Evolutionary conservation across 805 yeast species (phyloP), one percentile per base, ranked within the genome.

Genomic region (Nakazawaea ambrosiae): DNA sequence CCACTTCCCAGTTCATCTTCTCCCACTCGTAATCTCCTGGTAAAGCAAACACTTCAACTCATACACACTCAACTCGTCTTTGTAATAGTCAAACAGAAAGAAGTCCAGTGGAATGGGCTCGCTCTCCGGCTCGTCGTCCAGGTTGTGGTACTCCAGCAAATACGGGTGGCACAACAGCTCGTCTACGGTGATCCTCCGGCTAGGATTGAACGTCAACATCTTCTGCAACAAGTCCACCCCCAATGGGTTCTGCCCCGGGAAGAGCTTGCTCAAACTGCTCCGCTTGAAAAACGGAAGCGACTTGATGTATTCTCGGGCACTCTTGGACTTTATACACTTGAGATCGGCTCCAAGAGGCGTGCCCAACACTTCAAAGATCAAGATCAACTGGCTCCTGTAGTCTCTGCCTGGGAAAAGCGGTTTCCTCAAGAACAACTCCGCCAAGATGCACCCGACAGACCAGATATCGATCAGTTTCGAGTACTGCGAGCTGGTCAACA

Each of bases 121-220:
- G 26, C 73, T 69, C 14, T 54, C 54, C 1, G 86, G 87, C 53
- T 83, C 92, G 48, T 81, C 89, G 24, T 72, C 73, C 8, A 82
- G 80, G 46, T 76, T 84, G 49, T 84, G 85, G 51, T 81, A 83
- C 16, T 73, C 60, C 36, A 65, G 62, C 34, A 84, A 61, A 50
- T 83, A 84, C 78, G 96, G 96, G 54, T 90, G 97, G 46, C 69
- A 60, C 32, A 90, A 67, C 0, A 97, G 96, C 44, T 83, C 81
- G 36, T 70, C 81, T 4, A 88, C 97, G 2, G 89, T 75, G 45
- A 89, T 81, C 51, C 97, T 68, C 49, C 81, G 77, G 9, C 68
- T 60, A 2, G 97, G 97, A 50, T 88, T 86, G 57, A 90, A 90
- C 1, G 83, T 72, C 31, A 90, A 68, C 68, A 90, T 68, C 46